Conservation (phyloP, 805 yeast genomes). For the Wickerhamiella slavikovae region DNA sequence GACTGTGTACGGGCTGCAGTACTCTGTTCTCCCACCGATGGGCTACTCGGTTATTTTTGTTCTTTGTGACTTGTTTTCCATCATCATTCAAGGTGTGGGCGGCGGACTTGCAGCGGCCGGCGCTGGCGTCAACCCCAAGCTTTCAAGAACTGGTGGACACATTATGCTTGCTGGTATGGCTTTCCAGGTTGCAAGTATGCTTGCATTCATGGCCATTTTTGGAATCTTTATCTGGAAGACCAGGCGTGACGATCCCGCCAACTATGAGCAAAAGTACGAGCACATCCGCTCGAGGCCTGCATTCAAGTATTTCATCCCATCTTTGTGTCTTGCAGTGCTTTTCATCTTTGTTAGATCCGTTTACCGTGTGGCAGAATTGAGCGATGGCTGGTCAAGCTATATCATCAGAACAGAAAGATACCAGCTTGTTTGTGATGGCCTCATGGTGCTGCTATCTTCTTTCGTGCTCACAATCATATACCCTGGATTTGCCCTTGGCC, state of each 20-base stretch:
- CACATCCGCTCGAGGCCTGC: conserved; percentile 7
- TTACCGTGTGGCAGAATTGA: conserved; percentile 52
- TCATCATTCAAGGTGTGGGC: conserved; percentile 52
- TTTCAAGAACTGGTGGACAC: conserved; percentile 27
- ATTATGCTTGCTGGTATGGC: conserved; percentile 64
- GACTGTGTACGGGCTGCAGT: conserved; percentile 36
- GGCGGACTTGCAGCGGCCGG: conserved; percentile 46
- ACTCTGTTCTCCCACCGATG: conserved; percentile 33
- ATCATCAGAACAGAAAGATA: conserved; percentile 40
- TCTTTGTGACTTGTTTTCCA: conserved; percentile 39
- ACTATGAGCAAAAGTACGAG: conserved; percentile 8
- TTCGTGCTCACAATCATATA: not conserved
- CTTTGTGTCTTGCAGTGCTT: conserved; percentile 21
- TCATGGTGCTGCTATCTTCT: conserved; percentile 21
- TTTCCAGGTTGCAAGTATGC: conserved; percentile 54
- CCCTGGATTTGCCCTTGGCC: not conserved
- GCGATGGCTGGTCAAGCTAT: conserved; percentile 51
- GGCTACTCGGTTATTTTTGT: conserved; percentile 45
- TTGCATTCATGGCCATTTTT: conserved; percentile 33
- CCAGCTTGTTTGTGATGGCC: conserved; percentile 38
- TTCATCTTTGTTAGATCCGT: conserved; percentile 46
- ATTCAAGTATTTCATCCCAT: conserved; percentile 11
- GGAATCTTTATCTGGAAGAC: conserved; percentile 19
- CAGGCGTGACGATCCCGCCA: conserved; percentile 1
- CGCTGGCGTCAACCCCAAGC: conserved; percentile 16